Conservation (phyloP, 2,329 filamentous ascomycete genomes). For the Rhinocladiella similis region DNA sequence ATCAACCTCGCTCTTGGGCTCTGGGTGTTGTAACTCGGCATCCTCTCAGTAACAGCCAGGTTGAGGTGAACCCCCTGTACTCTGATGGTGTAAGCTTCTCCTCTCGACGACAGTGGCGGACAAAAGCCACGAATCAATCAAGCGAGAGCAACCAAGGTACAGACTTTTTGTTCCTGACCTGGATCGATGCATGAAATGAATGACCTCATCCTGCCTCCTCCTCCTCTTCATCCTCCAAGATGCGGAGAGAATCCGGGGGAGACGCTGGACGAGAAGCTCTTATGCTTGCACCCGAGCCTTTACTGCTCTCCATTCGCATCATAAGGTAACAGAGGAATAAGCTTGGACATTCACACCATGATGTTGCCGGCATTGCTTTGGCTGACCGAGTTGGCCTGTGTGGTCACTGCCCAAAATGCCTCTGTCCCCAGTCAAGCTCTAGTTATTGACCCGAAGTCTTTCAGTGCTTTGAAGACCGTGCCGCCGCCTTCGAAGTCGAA, state of each 20-base stretch:
- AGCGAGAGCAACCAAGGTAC: not conserved
- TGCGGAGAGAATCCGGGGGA: slow-evolving; percentile 1
- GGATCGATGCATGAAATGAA: not conserved
- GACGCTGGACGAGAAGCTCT: not conserved
- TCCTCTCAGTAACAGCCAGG: too few relatives aligned
- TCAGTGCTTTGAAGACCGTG: slow-evolving; percentile 45
- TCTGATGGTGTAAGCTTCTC: not conserved
- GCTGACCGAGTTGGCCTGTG: slow-evolving; percentile 3
- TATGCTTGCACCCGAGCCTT: not conserved
- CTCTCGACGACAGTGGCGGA: not conserved
- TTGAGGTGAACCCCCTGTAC: too few relatives aligned
- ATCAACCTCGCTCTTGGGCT: too few relatives aligned
- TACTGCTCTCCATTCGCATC: not conserved
- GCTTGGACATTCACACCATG: not conserved
- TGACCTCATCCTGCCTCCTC: not conserved
- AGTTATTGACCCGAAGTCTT: slow-evolving; percentile 46
- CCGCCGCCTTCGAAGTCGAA: slow-evolving; percentile 35
- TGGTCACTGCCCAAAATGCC: slow-evolving; percentile 8
- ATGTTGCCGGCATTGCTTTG: slow-evolving; percentile 17
- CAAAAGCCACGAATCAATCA: not conserved
- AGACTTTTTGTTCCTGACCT: not conserved
- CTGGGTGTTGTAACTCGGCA: too few relatives aligned
- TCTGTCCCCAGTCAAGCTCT: slow-evolving; percentile 40
- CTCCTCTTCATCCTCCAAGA: not conserved
- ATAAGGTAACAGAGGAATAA: not conserved